Evolutionary conservation across 129 eudicot species (phyloP).

Genomic region (Tagetes erecta): DNA sequence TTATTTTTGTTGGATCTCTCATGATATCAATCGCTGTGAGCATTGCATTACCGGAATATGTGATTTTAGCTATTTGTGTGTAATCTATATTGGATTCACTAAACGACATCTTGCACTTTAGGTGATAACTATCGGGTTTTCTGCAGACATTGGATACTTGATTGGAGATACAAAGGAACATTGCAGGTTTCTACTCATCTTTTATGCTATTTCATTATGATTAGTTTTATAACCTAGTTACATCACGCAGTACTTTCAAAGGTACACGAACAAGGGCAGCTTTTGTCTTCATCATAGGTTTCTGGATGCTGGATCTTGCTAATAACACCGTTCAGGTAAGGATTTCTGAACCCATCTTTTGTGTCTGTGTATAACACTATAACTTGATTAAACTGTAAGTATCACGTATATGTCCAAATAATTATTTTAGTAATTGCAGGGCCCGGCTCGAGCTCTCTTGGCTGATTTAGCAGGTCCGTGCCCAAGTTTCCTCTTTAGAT

Average conservation of each 20-base stretch:
- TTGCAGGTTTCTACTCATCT: constrained; percentile 63
- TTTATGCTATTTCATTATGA: neutral
- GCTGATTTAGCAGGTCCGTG: constrained; percentile 90
- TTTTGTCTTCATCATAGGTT: constrained; percentile 78
- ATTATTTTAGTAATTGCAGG: constrained; percentile 44
- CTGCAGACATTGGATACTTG: constrained; percentile 95
- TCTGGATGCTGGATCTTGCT: constrained; percentile 98
- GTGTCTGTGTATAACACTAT: neutral
- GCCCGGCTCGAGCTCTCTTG: constrained; percentile 98
- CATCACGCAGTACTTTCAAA: constrained; percentile 71
- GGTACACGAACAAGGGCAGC: constrained; percentile 95
- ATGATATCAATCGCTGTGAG: constrained; percentile 87
- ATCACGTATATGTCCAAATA: constrained; percentile 15
- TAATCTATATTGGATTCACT: constrained; percentile 30
- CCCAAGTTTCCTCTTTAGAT: constrained; percentile 3
- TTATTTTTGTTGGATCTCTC: constrained; percentile 81
- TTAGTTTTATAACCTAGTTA: neutral
- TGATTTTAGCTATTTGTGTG: constrained; percentile 8
- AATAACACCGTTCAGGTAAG: constrained; percentile 91
- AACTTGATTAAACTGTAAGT: neutral
- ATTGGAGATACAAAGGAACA: constrained; percentile 88
- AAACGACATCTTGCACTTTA: constrained; percentile 46
- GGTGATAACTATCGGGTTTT: constrained; percentile 91
- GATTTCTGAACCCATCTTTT: constrained; percentile 6
- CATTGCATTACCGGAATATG: constrained; percentile 10